Evolutionary conservation across 1,284 basidiomycete genomes (phyloP).

Genomic region (Cystobasidium pallidum): DNA sequence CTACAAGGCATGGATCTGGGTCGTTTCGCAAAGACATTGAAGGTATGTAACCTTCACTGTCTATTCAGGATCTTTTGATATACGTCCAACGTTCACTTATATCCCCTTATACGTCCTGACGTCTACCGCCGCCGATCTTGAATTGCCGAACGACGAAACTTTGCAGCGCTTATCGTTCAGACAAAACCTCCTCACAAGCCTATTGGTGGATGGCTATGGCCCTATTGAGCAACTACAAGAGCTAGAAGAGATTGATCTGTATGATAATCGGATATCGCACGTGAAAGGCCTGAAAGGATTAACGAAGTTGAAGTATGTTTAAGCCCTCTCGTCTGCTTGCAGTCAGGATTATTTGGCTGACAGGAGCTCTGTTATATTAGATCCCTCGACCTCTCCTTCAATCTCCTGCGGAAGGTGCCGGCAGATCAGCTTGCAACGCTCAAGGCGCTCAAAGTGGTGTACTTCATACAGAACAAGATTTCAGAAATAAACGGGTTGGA

Average conservation of each 20-base stretch:
- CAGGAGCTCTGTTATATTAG: constrained; percentile 59
- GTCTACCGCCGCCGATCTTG: too few species aligned
- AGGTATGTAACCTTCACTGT: constrained; percentile 45
- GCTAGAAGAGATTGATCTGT: constrained; percentile 88
- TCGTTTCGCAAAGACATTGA: constrained; percentile 49
- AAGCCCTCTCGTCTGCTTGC: too few species aligned
- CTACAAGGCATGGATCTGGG: constrained; percentile 48
- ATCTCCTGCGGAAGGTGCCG: constrained; percentile 65
- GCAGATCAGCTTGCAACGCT: constrained; percentile 25
- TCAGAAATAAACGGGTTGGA: constrained; percentile 71
- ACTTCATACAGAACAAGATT: constrained; percentile 97
- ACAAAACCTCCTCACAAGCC: constrained; percentile 78
- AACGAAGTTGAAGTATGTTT: constrained; percentile 66
- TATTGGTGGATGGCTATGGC: constrained; percentile 64
- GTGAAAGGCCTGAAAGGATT: constrained; percentile 71
- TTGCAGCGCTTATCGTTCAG: constrained; percentile 78
- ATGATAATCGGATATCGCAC: constrained; percentile 87
- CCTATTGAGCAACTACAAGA: constrained; percentile 66
- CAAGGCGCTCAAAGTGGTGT: constrained; percentile 60
- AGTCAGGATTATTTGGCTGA: too few species aligned
- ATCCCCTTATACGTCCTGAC: too few species aligned
- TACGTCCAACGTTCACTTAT: too few species aligned
- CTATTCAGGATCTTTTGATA: background rate
- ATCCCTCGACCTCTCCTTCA: constrained; percentile 90
- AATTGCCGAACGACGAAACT: too few species aligned